phyloP scores from a whole-genome alignment of 768 basidiomycete species.

The Tulasnella sp. region DNA sequence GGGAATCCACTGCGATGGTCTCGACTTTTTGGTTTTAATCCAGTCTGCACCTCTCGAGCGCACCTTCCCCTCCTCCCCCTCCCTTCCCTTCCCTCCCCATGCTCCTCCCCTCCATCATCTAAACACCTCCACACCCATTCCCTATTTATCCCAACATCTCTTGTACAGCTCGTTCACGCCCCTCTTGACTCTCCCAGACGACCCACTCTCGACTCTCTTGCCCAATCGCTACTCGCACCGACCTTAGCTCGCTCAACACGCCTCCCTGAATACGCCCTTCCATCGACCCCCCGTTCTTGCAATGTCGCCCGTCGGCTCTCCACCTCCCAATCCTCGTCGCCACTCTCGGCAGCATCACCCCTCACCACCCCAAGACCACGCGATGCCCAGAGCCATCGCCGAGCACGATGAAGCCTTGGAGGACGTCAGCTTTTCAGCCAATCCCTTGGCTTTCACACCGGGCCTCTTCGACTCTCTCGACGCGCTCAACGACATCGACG shows the following conservation, averaged over 20 bases:
- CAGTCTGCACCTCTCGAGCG: not conserved
- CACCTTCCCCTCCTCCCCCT: conserved; percentile 1
- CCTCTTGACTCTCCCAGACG: no score
- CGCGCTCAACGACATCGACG: not conserved
- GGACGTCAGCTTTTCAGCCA: not conserved
- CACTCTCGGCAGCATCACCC: not conserved
- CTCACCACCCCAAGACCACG: not conserved
- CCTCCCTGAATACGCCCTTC: not conserved
- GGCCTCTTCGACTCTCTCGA: not conserved
- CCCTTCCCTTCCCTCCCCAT: not conserved
- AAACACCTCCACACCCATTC: not conserved
- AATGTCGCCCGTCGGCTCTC: not conserved
- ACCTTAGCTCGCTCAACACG: not conserved
- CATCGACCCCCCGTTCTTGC: not conserved
- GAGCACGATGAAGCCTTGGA: not conserved
- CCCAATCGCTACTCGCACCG: no score
- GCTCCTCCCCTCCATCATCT: not conserved
- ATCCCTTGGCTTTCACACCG: not conserved
- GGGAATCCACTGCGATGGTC: not conserved
- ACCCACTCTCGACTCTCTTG: no score
- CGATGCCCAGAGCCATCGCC: not conserved
- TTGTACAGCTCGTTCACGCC: no score
- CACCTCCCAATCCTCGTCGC: not conserved
- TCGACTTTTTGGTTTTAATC: not conserved
- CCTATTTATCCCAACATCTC: not conserved